Percentiles rank a stretch among this genome's conserved stretches.
Conservation (phyloP, 176 grass and related monocot species). For the Rhynchospora breviuscula region DNA sequence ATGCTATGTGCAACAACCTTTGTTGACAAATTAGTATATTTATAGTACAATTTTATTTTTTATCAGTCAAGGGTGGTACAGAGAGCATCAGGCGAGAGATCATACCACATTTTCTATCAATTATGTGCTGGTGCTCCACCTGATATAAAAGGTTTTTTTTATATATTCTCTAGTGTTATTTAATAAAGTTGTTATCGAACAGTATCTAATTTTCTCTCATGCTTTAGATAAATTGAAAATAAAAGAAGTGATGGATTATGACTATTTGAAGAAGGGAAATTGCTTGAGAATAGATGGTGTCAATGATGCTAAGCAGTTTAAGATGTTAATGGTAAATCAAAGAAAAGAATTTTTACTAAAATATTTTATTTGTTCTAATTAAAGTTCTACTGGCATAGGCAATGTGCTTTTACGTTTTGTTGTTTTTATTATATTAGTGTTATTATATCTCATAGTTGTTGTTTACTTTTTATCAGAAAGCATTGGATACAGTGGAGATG, state of each 20-base stretch:
- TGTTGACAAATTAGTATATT: neutral
- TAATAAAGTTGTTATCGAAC: neutral
- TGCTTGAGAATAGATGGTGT: slow-evolving; percentile 81
- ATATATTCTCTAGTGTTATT: slow-evolving; percentile 5
- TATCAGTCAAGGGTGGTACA: slow-evolving; percentile 87
- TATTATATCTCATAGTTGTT: slow-evolving; percentile 14
- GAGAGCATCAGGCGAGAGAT: slow-evolving; percentile 69
- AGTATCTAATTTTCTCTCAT: slow-evolving; percentile 20
- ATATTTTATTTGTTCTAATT: slow-evolving; percentile 26
- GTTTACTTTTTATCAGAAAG: slow-evolving; percentile 39
- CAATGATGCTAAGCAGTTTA: slow-evolving; percentile 78
- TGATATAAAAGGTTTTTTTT: slow-evolving; percentile 40
- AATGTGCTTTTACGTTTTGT: neutral
- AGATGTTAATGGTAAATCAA: slow-evolving; percentile 58
- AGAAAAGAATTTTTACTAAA: neutral
- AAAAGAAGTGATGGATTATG: slow-evolving; percentile 61
- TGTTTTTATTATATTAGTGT: neutral
- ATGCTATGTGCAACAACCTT: neutral
- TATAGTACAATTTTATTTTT: slow-evolving; percentile 13
- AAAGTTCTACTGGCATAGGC: slow-evolving; percentile 1
- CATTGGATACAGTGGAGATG: slow-evolving; percentile 71
- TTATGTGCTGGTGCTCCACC: slow-evolving; percentile 73
- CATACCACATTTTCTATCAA: slow-evolving; percentile 98
- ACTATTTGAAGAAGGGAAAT: slow-evolving; percentile 84
- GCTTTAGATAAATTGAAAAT: slow-evolving; percentile 74